Conservation (phyloP, 2,329 filamentous ascomycete genomes). For the Bisporella sp. region DNA sequence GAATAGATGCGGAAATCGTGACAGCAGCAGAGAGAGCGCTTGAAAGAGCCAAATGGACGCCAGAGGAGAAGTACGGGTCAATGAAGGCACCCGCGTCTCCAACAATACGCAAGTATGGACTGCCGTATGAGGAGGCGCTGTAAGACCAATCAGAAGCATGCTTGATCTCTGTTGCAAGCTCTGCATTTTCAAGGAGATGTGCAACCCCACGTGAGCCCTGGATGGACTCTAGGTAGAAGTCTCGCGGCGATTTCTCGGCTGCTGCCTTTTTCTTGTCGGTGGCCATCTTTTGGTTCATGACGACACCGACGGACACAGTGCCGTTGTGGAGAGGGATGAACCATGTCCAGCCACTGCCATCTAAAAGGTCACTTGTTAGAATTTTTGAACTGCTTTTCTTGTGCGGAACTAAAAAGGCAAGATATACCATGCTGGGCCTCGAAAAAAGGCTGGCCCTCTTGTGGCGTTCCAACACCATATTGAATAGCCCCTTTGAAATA, state of each 20-base stretch:
- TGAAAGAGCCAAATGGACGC: background rate
- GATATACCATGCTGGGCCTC: background rate
- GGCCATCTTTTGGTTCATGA: background rate
- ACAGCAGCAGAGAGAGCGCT: background rate
- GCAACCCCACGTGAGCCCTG: background rate
- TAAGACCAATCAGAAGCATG: background rate
- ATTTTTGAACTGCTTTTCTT: background rate
- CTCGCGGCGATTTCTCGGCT: background rate
- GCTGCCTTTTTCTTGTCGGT: background rate
- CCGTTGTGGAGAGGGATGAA: background rate
- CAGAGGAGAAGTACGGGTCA: background rate
- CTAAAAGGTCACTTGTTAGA: background rate
- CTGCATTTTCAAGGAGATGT: background rate
- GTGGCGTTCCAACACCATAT: background rate
- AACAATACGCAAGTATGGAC: background rate
- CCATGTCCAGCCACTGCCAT: background rate
- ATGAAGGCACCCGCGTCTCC: background rate
- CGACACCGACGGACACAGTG: background rate
- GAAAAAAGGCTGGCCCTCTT: background rate
- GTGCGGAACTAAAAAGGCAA: background rate
- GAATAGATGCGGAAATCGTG: background rate
- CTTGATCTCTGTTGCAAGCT: background rate
- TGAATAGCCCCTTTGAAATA: background rate
- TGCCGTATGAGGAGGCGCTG: background rate
- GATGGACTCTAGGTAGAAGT: background rate